Evolutionary conservation across 805 yeast species (phyloP), one percentile per base, ranked within the genome.

Genomic region (Saturnispora dispora): DNA sequence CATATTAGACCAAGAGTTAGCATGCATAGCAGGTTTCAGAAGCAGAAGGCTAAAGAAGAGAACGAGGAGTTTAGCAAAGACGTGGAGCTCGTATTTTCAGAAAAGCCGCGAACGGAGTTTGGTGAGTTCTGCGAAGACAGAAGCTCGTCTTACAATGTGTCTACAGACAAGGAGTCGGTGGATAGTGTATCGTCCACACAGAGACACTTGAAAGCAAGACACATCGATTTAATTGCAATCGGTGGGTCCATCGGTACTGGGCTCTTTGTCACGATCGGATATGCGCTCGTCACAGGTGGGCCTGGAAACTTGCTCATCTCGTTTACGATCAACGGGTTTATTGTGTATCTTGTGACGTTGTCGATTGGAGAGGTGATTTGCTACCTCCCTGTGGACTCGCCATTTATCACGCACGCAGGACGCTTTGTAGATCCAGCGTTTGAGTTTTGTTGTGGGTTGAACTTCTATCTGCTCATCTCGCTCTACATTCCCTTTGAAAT

Each of bases 241-340:
- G 88, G 91, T 18, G 93, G 91, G 48, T 83, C 88, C 39, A 83
- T 86, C 56, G 95, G 95, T 39, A 83, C 91, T 1, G 91, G 86
- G 8, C 68, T 86, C 6, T 86, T 86, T 57, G 88, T 85, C 5
- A 77, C 87, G 25, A 82, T 84, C 51, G 89, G 89, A 13, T 66
- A 72, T 46, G 85, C 81, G 0, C 67, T 87, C 30, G 71, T 75
- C 30, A 71, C 74, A 43, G 89, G 85, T 47, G 95, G 95, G 1
- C 84, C 91, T 0, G 84, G 78, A 5, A 78, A 78, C 44, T 68
- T 86, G 45, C 65, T 87, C n/a, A 61, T 86, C 4, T 82, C 82
- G 0, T 86, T 83, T 61, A 63, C 78, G 1, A 51, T 82, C 15
- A 85, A 91, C 87, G 82, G 86, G 55, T 61, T 83, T 30, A 84